Evolutionary conservation across 768 basidiomycete species (phyloP), one percentile per base, ranked within the genome.

Genomic region (Zangia roseola): DNA sequence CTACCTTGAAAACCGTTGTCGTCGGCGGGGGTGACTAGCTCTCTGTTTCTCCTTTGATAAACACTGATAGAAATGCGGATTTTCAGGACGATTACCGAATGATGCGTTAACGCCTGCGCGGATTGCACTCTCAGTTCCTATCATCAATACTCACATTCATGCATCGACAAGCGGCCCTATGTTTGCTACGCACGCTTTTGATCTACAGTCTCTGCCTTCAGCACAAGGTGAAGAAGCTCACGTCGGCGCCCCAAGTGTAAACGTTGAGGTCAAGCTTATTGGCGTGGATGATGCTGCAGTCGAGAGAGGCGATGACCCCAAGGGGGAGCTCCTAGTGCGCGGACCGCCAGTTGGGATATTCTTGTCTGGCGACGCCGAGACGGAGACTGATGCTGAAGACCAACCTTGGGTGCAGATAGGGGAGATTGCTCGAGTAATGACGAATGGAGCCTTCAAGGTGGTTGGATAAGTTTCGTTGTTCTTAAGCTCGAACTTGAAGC

Each of bases 181-280:
- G 24, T 77, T 94, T 38, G 88, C 89, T 6, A 81, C 89, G 8
- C 88, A 94, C 60, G 83, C 88, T 8, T 79, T 91, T 45, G 94
- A 97, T 64, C 67, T 97, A 21, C 94, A 97, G 68, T 76, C 83
- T 10, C 81, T 91, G 64, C 74, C 79, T 4, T 57, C 65, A 5
- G 64, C 66, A 17, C 56, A 66, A 5, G 50, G 56, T 6, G 67
- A 70, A 31, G 50, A 64, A 9, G 71, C 76, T 13, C 79, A 81
- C 50, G 79, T 81, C 12, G 94, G 93, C 5, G 84, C 92, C 4
- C 94, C 94, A 3, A 79, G 83, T n/a, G 75, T 84, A 45, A 94
- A 94, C 59, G 73, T 93, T 0, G 94, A 97, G 66, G 83, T 80
- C 6, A 87, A 92, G 62, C 74, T 97, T n/a, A 61, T 77, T 0